Conservation (phyloP, 305 asterid genomes). For the Euphrasia arctica region DNA sequence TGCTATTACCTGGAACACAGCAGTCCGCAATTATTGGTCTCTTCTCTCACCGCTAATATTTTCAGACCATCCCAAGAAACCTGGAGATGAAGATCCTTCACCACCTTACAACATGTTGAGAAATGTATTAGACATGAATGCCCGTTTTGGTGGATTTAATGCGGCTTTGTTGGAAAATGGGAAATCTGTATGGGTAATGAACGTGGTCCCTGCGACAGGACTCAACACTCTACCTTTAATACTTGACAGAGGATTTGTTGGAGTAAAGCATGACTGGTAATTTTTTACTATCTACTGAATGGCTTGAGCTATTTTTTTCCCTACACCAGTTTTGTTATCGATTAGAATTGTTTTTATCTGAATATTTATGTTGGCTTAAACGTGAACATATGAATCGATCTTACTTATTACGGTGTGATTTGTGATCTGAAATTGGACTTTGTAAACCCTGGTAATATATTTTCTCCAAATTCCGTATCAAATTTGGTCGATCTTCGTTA, state of each 20-base stretch:
- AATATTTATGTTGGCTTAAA: neutral
- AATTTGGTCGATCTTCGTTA: neutral
- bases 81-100: slow-evolving; percentile 98
- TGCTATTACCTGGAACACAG: slow-evolving; percentile 66
- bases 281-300: slow-evolving; percentile 15
- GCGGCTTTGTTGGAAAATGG: slow-evolving; percentile 78
- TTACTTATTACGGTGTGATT: neutral
- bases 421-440: slow-evolving; percentile 2
- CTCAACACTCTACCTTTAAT: slow-evolving; percentile 75
- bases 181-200: slow-evolving; percentile 98
- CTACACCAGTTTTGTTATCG: neutral
- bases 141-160: slow-evolving; percentile 88
- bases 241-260: slow-evolving; percentile 81
- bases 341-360: neutral
- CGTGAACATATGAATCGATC: neutral
- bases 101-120: slow-evolving; percentile 99
- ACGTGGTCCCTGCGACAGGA: slow-evolving; percentile 79
- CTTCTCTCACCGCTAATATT: slow-evolving; percentile 91
- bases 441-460: neutral
- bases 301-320: too few relatives aligned
- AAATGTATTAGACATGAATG: slow-evolving; percentile 97
- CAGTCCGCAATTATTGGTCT: slow-evolving; percentile 87
- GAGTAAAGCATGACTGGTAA: slow-evolving; percentile 95
- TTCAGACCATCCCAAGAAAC: slow-evolving; percentile 99
- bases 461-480: neutral